phyloP scores from a whole-genome alignment of 202 grass and related monocot species.

The Saccharum hybrid region DNA sequence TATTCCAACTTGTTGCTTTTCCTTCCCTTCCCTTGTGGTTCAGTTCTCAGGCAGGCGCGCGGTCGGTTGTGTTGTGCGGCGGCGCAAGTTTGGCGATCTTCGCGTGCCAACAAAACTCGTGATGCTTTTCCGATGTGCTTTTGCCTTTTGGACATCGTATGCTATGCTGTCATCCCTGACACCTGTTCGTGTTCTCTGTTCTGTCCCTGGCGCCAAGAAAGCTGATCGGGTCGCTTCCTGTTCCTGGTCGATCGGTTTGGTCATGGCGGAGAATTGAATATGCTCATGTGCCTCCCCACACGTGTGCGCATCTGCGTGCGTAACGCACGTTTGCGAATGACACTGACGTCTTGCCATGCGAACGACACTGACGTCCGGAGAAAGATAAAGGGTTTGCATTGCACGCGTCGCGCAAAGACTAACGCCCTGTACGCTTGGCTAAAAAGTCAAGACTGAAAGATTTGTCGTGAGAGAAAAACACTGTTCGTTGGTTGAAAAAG shows the following conservation, averaged over 20 bases:
- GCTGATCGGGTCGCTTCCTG: background rate
- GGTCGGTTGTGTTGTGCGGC: background rate
- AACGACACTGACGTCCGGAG: too few species aligned
- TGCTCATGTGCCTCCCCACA: background rate
- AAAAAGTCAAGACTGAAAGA: too few species aligned
- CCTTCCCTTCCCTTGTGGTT: background rate
- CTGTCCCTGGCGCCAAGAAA: slow-evolving; percentile 10
- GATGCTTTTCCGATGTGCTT: slow-evolving; percentile 28
- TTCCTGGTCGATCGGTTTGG: background rate
- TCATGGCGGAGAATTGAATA: background rate
- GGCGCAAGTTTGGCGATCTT: slow-evolving; percentile 30
- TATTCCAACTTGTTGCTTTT: slow-evolving; percentile 32
- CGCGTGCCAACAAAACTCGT: background rate
- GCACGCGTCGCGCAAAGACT: too few species aligned
- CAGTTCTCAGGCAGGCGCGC: background rate
- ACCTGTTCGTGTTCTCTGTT: background rate
- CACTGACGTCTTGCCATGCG: background rate
- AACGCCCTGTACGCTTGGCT: too few species aligned
- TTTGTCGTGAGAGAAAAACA: too few species aligned
- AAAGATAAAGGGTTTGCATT: too few species aligned
- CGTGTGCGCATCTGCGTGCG: slow-evolving; percentile 21
- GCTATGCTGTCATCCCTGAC: background rate
- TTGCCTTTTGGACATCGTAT: background rate
- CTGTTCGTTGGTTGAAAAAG: too few species aligned
- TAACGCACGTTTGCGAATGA: background rate